Evolutionary conservation across 768 basidiomycete genomes (phyloP), one percentile per base, ranked within the genome.

Genomic region (Xerocomus spinulosus): DNA sequence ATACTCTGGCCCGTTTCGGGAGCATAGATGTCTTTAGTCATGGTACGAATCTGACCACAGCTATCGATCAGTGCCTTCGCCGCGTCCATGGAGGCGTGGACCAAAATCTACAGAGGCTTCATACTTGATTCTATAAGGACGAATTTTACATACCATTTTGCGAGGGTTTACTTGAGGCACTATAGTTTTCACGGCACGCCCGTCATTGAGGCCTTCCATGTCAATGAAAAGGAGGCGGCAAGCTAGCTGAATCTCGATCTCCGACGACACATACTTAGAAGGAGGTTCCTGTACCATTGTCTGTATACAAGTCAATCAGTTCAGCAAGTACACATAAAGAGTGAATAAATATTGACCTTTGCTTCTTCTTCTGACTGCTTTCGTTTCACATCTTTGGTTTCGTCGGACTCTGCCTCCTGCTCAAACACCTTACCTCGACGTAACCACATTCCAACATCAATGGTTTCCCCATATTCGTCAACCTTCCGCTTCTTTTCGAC

Each of bases 391-490:
- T 92, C 85, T 60, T 85, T 86, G 9, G 73, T 71, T 48, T 92
- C 91, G 33, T 91, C 88, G 30, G 77, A 84, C 66, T 92, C 91
- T 0, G 82, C 85, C 51, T 93, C 87, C 57, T 95, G 88, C 67
- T 95, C 93, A 39, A 96, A 79, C 35, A 87, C 83, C 69, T 87
- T 89, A 1, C 93, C 90, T 61, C 91, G 90, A 51, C 92, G 76
- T 49, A 98, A 65, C 96, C 96, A 99, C 80, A 92, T 87, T 3
- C 87, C 92, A 6, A 98, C 87, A 66, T 98, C 96, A 43, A 98
- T 74, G 9, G 83, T 87, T 73, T 99, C 96, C 9, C 96, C 96
- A 63, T 91, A 99, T 56, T 89, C 90, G 62, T 99, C 96, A 18
- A 98, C 89, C 55, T 88, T 78, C 55, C 92, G 74, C 61, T 87